phyloP scores from a whole-genome alignment of 2,329 filamentous ascomycete species.

The Fusarium decemcellulare region DNA sequence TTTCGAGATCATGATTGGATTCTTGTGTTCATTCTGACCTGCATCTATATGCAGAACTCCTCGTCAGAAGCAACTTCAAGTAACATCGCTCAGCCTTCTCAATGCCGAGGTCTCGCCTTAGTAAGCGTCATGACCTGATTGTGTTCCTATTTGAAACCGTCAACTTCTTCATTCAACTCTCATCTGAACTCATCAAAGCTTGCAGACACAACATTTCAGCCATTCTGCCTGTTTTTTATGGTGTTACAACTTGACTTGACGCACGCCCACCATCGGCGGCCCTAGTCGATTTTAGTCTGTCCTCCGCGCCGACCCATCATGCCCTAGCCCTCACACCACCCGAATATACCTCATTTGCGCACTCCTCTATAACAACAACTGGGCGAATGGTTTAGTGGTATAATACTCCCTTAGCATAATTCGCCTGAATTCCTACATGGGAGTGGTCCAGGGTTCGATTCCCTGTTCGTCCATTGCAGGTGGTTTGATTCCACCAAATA shows the following conservation, averaged over 20 bases:
- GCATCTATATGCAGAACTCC: not conserved
- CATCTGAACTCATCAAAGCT: not conserved
- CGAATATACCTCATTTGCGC: constrained; percentile 28
- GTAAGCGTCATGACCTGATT: not conserved
- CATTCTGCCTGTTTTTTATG: not conserved
- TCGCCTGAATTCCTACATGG: too few species aligned
- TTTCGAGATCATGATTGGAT: too few species aligned
- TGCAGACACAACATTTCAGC: not conserved
- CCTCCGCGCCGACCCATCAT: not conserved
- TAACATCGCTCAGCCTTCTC: too few species aligned
- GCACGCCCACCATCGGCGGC: not conserved
- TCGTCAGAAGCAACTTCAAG: too few species aligned
- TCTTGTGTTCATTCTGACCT: not conserved
- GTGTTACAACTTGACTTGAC: too few species aligned
- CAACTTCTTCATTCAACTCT: not conserved
- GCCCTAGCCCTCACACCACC: constrained; percentile 10
- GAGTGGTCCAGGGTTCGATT: too few species aligned
- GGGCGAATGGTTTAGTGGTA: constrained; percentile 42
- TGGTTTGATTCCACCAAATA: constrained; percentile 32
- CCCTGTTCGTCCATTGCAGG: not conserved
- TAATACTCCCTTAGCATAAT: too few species aligned
- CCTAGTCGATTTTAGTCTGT: too few species aligned
- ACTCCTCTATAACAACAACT: constrained; percentile 2
- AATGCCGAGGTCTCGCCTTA: too few species aligned
- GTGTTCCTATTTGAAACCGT: not conserved